Conservation (phyloP, 345 rosid genomes). For the Heritiera littoralis region DNA sequence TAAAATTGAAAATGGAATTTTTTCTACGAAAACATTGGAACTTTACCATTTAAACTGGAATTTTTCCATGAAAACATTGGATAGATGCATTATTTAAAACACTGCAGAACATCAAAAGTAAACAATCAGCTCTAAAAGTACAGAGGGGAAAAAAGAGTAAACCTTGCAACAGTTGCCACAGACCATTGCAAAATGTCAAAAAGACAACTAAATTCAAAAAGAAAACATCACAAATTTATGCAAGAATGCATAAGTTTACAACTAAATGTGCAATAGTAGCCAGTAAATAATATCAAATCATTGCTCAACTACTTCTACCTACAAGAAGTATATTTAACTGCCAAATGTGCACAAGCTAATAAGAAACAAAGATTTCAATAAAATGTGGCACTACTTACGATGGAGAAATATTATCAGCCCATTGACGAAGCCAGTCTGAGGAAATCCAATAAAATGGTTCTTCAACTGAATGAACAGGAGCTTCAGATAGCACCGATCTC, state of each 20-base stretch:
- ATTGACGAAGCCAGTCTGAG: conserved; percentile 88
- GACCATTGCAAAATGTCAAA: not conserved
- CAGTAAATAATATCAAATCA: not conserved
- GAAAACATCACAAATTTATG: not conserved
- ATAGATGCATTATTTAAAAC: conserved; percentile 71
- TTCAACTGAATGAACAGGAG: conserved; percentile 68
- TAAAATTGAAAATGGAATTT: conserved; percentile 40
- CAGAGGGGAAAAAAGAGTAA: not conserved
- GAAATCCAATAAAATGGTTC: conserved; percentile 80
- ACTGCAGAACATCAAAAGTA: conserved; percentile 34
- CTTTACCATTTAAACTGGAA: conserved; percentile 31
- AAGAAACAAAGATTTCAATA: conserved; percentile 16
- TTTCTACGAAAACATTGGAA: conserved; percentile 82
- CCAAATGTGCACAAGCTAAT: not conserved
- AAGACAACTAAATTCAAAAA: conserved; percentile 1
- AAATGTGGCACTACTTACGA: conserved; percentile 52
- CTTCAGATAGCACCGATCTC: conserved; percentile 79
- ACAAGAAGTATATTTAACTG: not conserved
- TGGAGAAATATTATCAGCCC: conserved; percentile 77
- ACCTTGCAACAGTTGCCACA: not conserved
- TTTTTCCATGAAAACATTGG: conserved; percentile 83
- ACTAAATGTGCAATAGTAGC: not conserved
- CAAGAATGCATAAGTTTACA: not conserved
- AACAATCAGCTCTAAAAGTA: conserved; percentile 12
- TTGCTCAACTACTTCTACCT: not conserved